A percentile compares a stretch with the other conserved stretches of the same genome.
phyloP scores from a whole-genome alignment of 257 asterid species.

The Nicotiana sylvestris region DNA sequence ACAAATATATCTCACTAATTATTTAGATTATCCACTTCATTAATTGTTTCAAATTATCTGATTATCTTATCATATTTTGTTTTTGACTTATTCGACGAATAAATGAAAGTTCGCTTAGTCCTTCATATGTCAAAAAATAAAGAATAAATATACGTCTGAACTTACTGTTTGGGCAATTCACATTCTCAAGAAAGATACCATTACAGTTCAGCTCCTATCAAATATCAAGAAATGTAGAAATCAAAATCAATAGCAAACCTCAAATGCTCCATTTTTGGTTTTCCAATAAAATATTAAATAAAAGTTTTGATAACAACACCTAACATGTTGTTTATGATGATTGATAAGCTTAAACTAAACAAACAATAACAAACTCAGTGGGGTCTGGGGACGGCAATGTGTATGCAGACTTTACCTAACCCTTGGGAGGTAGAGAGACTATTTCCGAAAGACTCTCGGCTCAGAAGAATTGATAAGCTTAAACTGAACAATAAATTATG shows the following conservation, averaged over 20 bases:
- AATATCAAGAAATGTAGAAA: neutral
- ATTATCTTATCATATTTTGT: constrained; percentile 1
- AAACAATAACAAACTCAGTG: too few species aligned
- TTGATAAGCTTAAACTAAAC: too few species aligned
- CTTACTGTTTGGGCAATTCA: neutral
- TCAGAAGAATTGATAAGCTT: neutral
- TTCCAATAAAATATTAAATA: neutral
- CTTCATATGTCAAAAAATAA: neutral
- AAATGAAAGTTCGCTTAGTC: neutral
- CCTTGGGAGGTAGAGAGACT: too few species aligned
- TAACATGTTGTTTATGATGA: too few species aligned
- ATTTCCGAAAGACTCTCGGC: too few species aligned
- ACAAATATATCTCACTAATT: neutral
- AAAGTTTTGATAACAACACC: too few species aligned
- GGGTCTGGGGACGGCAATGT: rapidly evolving
- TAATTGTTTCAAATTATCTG: neutral
- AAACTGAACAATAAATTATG: neutral
- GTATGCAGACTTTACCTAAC: too few species aligned
- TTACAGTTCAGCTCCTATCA: neutral
- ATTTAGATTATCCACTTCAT: neutral
- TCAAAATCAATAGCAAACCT: neutral
- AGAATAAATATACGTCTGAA: neutral
- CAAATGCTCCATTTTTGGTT: neutral
- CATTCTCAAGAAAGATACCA: neutral
- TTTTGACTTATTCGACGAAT: constrained; percentile 4